phyloP scores from a whole-genome alignment of 495 filamentous ascomycete species.

The Hypoxylon rickii region DNA sequence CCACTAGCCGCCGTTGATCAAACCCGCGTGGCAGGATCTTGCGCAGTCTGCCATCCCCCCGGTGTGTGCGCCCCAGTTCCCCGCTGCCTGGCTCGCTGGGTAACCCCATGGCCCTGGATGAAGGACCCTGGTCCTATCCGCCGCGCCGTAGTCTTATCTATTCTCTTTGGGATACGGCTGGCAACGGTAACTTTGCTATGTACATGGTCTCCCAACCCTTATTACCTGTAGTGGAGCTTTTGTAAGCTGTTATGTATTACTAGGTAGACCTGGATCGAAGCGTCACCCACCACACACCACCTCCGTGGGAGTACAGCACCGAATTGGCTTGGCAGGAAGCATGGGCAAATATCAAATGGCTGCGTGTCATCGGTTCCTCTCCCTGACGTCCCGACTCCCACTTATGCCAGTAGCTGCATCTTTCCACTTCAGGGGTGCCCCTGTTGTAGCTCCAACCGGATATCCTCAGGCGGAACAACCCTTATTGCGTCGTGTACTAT shows the following conservation, averaged over 20 bases:
- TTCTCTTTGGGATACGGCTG: too few species aligned
- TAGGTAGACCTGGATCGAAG: conserved; percentile 7
- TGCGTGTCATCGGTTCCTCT: conserved; percentile 36
- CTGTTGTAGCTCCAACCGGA: conserved; percentile 31
- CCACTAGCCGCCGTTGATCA: conserved; percentile 36
- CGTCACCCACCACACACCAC: conserved; percentile 2
- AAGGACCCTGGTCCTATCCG: conserved; percentile 32
- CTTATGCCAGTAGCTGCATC: conserved; percentile 24
- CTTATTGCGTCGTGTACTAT: conserved; percentile 31
- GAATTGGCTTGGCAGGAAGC: conserved; percentile 20
- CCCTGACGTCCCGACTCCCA: conserved; percentile 32
- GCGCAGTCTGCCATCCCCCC: conserved; percentile 23
- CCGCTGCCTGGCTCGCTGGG: conserved; percentile 34
- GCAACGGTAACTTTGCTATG: neutral
- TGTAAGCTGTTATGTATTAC: conserved; percentile 1
- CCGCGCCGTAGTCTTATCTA: conserved; percentile 5
- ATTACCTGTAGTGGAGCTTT: conserved; percentile 3
- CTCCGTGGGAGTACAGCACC: conserved; percentile 14
- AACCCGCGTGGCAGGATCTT: conserved; percentile 34
- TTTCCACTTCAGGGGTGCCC: conserved; percentile 26
- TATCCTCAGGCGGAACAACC: conserved; percentile 26
- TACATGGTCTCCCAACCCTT: conserved; percentile 1
- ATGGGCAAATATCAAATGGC: conserved; percentile 33
- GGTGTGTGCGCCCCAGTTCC: conserved; percentile 34
- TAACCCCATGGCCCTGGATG: conserved; percentile 33